Evolutionary conservation across 768 basidiomycete species (phyloP).

Genomic region (Kwoniella pini): DNA sequence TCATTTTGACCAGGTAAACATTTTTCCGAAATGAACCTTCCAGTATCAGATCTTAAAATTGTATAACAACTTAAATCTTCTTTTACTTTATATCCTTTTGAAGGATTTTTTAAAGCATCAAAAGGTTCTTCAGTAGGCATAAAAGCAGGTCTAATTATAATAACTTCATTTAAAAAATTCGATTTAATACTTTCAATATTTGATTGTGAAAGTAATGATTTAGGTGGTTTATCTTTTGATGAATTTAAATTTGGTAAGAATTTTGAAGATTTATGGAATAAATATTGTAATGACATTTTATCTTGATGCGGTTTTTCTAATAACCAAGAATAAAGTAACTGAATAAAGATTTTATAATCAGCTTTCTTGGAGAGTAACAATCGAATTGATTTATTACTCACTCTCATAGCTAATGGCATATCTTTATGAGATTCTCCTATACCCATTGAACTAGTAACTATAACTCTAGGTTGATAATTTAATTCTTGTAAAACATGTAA

Average conservation of each 20-base stretch:
- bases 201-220: not conserved
- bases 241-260: not conserved
- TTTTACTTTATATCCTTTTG: not conserved
- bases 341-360: not conserved
- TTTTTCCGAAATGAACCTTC: conserved; percentile 22
- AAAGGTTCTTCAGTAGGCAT: conserved; percentile 10
- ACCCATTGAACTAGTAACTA: conserved; percentile 27
- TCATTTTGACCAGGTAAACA: conserved; percentile 11
- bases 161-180: conserved; percentile 22
- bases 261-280: conserved; percentile 19
- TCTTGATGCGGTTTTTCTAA: conserved; percentile 26
- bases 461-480: conserved; percentile 7
- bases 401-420: conserved; percentile 24
- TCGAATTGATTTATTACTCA: conserved; percentile 4
- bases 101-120: not conserved
- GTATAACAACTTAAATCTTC: conserved; percentile 19
- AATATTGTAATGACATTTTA: conserved; percentile 25
- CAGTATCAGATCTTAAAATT: conserved; percentile 22
- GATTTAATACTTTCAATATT: not conserved
- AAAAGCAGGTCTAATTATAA: conserved; percentile 28
- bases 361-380: not conserved
- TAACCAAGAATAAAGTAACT: conserved; percentile 24
- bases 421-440: conserved; percentile 26
- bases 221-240: not conserved
- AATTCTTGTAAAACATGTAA: conserved; percentile 15